Percentiles rank a stretch among this genome's conserved stretches.
These are phyloP conservation scores for Macadamia integrifolia DNA, from an alignment of 164 flowering plant species.

Conservation along the genomic window DNA sequence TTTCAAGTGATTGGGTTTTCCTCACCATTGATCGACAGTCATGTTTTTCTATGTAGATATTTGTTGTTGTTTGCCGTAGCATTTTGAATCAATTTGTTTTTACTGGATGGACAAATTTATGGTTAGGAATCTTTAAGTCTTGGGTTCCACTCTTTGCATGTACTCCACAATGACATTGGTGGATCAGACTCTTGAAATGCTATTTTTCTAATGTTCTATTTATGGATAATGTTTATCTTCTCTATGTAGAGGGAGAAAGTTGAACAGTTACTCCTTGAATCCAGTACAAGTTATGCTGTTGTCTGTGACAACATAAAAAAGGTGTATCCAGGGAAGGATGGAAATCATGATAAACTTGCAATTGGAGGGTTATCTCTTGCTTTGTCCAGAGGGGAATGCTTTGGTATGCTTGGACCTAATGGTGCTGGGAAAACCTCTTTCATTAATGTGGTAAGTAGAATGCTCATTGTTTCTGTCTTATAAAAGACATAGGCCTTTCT, in stretches of 20 bases:
- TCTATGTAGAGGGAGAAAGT: constrained; percentile 58
- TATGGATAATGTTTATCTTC: neutral
- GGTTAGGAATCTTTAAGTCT: neutral
- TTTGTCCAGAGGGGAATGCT: constrained; percentile 74
- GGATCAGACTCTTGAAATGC: neutral
- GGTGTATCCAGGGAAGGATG: constrained; percentile 68
- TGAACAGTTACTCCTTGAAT: constrained; percentile 45
- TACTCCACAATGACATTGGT: neutral
- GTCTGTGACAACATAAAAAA: constrained; percentile 59
- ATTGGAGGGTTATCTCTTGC: constrained; percentile 80
- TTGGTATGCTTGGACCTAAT: constrained; percentile 94
- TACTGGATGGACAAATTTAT: neutral
- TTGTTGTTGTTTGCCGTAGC: neutral
- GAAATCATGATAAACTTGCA: constrained; percentile 68
- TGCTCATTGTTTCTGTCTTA: neutral
- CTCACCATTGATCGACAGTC: neutral
- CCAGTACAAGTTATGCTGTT: constrained; percentile 42
- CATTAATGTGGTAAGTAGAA: constrained; percentile 65
- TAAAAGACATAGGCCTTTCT: neutral
- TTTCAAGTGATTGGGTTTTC: neutral
- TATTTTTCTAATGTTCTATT: neutral
- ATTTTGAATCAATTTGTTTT: neutral
- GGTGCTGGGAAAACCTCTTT: constrained; percentile 93
- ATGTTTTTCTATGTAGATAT: neutral
- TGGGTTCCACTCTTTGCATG: neutral